Evolutionary conservation across 1,139 yeast species (phyloP).

Genomic region (Williopsis jadinii): DNA sequence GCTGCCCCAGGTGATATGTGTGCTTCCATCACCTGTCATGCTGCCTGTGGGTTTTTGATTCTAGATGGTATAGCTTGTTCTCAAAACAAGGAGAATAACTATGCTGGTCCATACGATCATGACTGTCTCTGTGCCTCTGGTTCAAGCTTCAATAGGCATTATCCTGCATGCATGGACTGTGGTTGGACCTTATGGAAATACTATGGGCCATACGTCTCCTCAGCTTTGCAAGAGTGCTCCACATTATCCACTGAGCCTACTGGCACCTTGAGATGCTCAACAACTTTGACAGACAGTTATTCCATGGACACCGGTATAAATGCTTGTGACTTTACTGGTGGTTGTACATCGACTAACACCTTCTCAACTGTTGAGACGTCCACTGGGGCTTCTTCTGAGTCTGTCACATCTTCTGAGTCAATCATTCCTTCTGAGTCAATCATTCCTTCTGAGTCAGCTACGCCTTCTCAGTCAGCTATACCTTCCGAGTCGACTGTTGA

Average conservation of each 20-base stretch:
- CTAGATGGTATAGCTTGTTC: constrained; percentile 3
- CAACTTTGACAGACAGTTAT: constrained; percentile 17
- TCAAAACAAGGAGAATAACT: constrained; percentile 1
- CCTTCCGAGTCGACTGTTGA: background rate
- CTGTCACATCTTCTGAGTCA: background rate
- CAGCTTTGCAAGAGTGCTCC: constrained; percentile 23
- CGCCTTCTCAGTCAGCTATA: constrained; percentile 3
- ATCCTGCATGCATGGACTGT: constrained; percentile 24
- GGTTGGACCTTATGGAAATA: constrained; percentile 28
- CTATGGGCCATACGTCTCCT: constrained; percentile 20
- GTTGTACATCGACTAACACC: constrained; percentile 10
- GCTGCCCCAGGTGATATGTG: constrained; percentile 4
- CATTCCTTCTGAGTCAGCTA: background rate
- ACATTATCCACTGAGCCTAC: constrained; percentile 22
- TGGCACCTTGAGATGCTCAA: constrained; percentile 20
- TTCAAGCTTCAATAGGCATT: constrained; percentile 18
- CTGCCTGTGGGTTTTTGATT: constrained; percentile 4
- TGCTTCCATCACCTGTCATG: constrained; percentile 3
- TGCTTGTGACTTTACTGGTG: constrained; percentile 14
- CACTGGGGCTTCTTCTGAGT: constrained; percentile 6
- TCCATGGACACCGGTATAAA: constrained; percentile 10
- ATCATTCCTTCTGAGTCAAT: no score
- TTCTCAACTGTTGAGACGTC: background rate
- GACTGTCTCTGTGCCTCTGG: constrained; percentile 22
- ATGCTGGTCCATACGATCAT: constrained; percentile 18